A percentile compares a stretch with the other conserved stretches of the same genome.
phyloP scores from a whole-genome alignment of 164 flowering plant genomes.

The Euptelea pleiosperma region DNA sequence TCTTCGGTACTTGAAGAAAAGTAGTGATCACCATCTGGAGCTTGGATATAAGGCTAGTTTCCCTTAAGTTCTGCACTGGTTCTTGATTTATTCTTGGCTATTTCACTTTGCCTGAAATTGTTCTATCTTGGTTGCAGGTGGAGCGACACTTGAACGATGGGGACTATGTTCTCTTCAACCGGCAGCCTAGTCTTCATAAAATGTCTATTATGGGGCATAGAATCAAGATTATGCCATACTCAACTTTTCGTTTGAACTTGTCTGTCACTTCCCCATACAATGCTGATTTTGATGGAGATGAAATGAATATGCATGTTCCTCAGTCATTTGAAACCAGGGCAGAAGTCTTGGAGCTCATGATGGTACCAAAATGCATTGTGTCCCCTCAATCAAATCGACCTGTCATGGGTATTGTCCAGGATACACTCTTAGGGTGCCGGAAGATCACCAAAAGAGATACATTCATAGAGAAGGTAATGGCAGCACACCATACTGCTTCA shows the following conservation, averaged over 20 bases:
- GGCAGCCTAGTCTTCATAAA: conserved; percentile 98
- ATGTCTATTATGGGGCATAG: conserved; percentile 99
- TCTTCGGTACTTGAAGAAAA: conserved; percentile 94
- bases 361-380: conserved; percentile 99
- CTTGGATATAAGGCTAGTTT: conserved; percentile 86
- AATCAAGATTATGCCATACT: conserved; percentile 98
- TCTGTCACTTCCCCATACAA: conserved; percentile 98
- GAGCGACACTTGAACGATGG: conserved; percentile 97
- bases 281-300: conserved; percentile 99
- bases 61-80: not conserved
- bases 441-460: conserved; percentile 96
- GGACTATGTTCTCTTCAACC: conserved; percentile 89
- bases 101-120: not conserved
- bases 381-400: conserved; percentile 96
- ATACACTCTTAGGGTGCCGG: conserved; percentile 94
- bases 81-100: not conserved
- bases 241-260: conserved; percentile 89
- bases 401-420: conserved; percentile 99
- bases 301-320: conserved; percentile 99
- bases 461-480: conserved; percentile 82
- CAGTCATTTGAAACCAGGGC: conserved; percentile 99
- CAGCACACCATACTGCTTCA: not conserved
- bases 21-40: conserved; percentile 97
- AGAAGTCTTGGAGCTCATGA: conserved; percentile 95
- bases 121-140: conserved; percentile 50